Conservation (phyloP, 192 early-diverging fungal genomes). For the Mycoemilia scoparia region DNA sequence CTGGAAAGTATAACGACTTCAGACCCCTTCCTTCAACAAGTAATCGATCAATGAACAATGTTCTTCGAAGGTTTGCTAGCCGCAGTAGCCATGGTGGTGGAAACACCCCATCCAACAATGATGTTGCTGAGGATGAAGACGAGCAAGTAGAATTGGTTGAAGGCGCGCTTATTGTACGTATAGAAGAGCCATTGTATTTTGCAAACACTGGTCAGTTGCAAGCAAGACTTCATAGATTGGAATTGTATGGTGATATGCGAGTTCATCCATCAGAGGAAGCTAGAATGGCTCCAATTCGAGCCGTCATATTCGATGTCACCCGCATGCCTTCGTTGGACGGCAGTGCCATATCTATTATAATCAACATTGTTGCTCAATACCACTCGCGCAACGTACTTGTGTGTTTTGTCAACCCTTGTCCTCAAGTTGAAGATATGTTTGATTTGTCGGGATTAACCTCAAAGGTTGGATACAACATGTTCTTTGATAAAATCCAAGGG, state of each 20-base stretch:
- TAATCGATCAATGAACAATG: conserved; percentile 26
- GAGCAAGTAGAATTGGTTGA: conserved; percentile 56
- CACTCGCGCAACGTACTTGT: conserved; percentile 61
- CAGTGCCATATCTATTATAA: conserved; percentile 72
- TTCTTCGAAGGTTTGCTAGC: conserved; percentile 9
- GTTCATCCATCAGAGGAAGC: conserved; percentile 90
- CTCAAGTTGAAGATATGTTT: too few relatives aligned
- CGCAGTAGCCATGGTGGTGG: conserved; percentile 5
- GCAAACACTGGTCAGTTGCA: conserved; percentile 94
- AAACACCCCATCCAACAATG: not conserved
- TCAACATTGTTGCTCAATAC: conserved; percentile 82
- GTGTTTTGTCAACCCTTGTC: too few relatives aligned
- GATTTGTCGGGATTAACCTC: too few relatives aligned
- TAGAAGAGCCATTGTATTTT: conserved; percentile 92
- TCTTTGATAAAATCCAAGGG: too few relatives aligned
- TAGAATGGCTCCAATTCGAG: conserved; percentile 47
- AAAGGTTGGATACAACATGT: too few relatives aligned
- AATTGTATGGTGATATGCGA: conserved; percentile 82
- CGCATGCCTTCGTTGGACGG: conserved; percentile 83
- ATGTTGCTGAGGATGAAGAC: not conserved
- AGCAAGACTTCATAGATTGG: conserved; percentile 80
- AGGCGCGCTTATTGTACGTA: conserved; percentile 68
- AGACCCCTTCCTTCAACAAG: conserved; percentile 32
- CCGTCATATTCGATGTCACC: conserved; percentile 82
- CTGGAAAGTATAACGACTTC: conserved; percentile 46